These are phyloP conservation scores for Dichotomocladium elegans DNA, from an alignment of 371 early-diverging fungal species.

Conservation along the genomic window DNA sequence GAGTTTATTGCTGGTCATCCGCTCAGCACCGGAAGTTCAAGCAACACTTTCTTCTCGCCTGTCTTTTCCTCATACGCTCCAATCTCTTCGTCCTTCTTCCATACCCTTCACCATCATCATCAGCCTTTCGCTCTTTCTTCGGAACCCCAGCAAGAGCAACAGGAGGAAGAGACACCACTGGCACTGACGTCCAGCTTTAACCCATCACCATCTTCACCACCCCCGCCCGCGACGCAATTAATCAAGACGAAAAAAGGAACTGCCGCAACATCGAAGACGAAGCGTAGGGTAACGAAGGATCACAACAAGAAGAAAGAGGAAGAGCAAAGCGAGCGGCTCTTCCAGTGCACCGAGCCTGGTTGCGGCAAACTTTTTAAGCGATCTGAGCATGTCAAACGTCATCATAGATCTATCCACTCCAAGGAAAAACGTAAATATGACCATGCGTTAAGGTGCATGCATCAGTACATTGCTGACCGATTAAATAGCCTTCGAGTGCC, in stretches of 20 bases:
- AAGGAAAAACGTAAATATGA: constrained; percentile 18
- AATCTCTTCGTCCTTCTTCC: too few relatives aligned
- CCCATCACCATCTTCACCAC: too few relatives aligned
- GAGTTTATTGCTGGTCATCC: too few relatives aligned
- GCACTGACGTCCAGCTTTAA: too few relatives aligned
- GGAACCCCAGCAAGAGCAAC: not conserved
- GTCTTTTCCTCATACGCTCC: too few relatives aligned
- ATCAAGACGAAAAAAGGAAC: not conserved
- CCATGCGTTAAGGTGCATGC: constrained; percentile 18
- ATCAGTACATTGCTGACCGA: not conserved
- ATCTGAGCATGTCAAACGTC: constrained; percentile 78
- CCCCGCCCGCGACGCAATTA: too few relatives aligned
- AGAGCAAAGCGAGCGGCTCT: not conserved
- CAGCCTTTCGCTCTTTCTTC: constrained; percentile 1
- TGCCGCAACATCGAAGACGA: not conserved
- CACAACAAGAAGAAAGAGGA: not conserved
- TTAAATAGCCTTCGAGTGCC: constrained; percentile 45
- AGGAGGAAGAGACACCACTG: not conserved
- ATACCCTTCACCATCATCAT: constrained; percentile 1
- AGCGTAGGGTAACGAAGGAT: not conserved
- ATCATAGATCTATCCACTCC: constrained; percentile 52
- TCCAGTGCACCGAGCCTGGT: constrained; percentile 27
- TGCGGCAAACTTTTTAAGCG: constrained; percentile 79
- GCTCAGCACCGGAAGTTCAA: too few relatives aligned
- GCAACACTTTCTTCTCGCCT: too few relatives aligned